Base-by-base conservation (phyloP, 768 basidiomycete genomes). In the Amanita fuliginea region DNA sequence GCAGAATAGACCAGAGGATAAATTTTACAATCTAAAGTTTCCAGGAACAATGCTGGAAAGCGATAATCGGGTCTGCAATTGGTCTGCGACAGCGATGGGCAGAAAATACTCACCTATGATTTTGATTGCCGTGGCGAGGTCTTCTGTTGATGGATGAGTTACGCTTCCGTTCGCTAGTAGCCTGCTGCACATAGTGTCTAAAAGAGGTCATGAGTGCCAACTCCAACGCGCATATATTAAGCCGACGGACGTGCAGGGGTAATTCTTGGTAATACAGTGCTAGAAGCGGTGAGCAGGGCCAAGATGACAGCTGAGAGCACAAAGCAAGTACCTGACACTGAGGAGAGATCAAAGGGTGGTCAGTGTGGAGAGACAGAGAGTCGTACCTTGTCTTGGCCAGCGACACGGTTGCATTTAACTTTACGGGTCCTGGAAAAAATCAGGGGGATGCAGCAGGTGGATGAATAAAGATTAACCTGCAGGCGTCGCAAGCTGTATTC, bases 401-500 rank as follows among this genome's bases (percentile, higher is more conserved):
- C 83, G 16, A 88, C 64, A 52, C 85, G 78, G 67, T 87, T 79
- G 61, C 90, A 93, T 64, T 90, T 91, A 56, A 93, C 90, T 70
- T 93, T 93, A 55, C 90, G 76, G 34, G 85, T 73, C 67, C 89
- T 88, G 55, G 49, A 47, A 32, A n/a, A 56, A 52, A 54, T 51
- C 56, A 56, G 41, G 30, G 3, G 24, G 49, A 21, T n/a, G 8
- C 6, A 45, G 16, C 39, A 50, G 53, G 37, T 37, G 35, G 34
- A 43, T 32, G 9, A 37, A 28, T 55, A 26, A 6, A 40, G 26
- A 56, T 68, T 51, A 6, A 83, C 86, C 86, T 84, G 79, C 91
- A 94, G 46, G 86, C 86, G 70, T 94, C 91, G 65, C 91, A 94
- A 22, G 92, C 91, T 18, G 89, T 87, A 62, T 94, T 94, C 67